Evolutionary conservation across 2,329 filamentous ascomycete genomes (phyloP).

Genomic region (Ceratocystis smalleyi): DNA sequence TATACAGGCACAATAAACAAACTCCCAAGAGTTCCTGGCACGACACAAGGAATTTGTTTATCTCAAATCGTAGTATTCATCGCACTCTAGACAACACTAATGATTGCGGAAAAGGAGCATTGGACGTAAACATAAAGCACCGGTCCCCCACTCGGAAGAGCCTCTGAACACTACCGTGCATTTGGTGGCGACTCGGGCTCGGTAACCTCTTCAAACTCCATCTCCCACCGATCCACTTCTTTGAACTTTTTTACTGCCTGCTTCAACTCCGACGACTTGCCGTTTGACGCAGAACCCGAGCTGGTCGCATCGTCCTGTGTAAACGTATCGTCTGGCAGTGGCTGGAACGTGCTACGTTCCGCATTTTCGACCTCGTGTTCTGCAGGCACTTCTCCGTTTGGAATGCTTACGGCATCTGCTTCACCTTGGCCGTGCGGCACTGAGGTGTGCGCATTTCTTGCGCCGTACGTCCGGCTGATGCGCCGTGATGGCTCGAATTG

Average conservation of each 20-base stretch:
- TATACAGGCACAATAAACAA: neutral
- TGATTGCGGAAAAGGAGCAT: too few relatives aligned
- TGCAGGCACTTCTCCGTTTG: neutral
- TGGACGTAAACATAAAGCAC: too few relatives aligned
- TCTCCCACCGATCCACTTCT: slow-evolving; percentile 53
- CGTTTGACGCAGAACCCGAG: slow-evolving; percentile 25
- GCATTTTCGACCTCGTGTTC: slow-evolving; percentile 23
- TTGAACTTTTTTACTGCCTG: slow-evolving; percentile 46
- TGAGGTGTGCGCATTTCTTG: slow-evolving; percentile 16
- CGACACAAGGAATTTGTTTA: slow-evolving; percentile 2
- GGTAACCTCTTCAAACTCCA: slow-evolving; percentile 50
- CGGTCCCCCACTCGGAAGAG: slow-evolving; percentile 10
- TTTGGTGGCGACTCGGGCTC: slow-evolving; percentile 35
- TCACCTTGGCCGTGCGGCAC: slow-evolving; percentile 1
- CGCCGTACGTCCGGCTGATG: slow-evolving; percentile 18
- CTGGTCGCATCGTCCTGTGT: slow-evolving; percentile 17
- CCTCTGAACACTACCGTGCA: slow-evolving; percentile 27
- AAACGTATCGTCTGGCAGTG: slow-evolving; percentile 33
- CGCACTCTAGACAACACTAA: neutral
- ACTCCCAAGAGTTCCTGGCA: neutral
- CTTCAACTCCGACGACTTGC: slow-evolving; percentile 38
- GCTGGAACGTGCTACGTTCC: slow-evolving; percentile 28
- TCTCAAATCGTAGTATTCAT: neutral
- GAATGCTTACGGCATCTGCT: slow-evolving; percentile 18
- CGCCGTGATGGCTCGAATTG: slow-evolving; percentile 21